A percentile compares a stretch with the other conserved stretches of the same genome.
phyloP scores from a whole-genome alignment of 192 early-diverging fungal genomes.

The Rhizoclosmatium sp. region DNA sequence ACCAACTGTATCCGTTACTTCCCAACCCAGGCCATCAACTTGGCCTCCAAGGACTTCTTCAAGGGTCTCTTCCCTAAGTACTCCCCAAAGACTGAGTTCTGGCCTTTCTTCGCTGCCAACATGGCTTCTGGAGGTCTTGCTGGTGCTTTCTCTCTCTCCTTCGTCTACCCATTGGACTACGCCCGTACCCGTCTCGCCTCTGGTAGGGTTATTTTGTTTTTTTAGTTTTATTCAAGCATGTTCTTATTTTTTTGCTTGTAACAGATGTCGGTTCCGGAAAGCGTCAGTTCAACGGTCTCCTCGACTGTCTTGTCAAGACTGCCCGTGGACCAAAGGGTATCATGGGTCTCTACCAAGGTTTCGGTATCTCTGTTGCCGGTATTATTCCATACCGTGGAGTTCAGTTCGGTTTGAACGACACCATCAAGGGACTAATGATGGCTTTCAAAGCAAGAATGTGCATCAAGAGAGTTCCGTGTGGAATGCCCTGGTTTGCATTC shows the following conservation, averaged over 20 bases:
- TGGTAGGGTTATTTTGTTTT: conserved; percentile 15
- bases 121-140: conserved; percentile 94
- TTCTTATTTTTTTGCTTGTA: not conserved
- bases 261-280: conserved; percentile 72
- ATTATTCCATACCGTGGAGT: conserved; percentile 90
- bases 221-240: not conserved
- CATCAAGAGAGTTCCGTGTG: too few relatives aligned
- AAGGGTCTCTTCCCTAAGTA: conserved; percentile 82
- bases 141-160: conserved; percentile 85
- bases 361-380: conserved; percentile 88
- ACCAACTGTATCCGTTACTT: conserved; percentile 98
- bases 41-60: conserved; percentile 97
- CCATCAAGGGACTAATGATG: conserved; percentile 59
- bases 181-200: conserved; percentile 95
- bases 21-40: conserved; percentile 97
- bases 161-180: conserved; percentile 98
- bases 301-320: conserved; percentile 80
- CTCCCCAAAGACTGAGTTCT: conserved; percentile 70
- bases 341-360: conserved; percentile 88
- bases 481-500: too few relatives aligned
- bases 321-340: conserved; percentile 46
- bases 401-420: conserved; percentile 83
- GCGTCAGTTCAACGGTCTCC: conserved; percentile 92
- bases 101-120: conserved; percentile 90
- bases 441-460: not conserved